Base-by-base conservation (phyloP, 2,329 filamentous ascomycete genomes). In the Penicillium sclerotigenum region DNA sequence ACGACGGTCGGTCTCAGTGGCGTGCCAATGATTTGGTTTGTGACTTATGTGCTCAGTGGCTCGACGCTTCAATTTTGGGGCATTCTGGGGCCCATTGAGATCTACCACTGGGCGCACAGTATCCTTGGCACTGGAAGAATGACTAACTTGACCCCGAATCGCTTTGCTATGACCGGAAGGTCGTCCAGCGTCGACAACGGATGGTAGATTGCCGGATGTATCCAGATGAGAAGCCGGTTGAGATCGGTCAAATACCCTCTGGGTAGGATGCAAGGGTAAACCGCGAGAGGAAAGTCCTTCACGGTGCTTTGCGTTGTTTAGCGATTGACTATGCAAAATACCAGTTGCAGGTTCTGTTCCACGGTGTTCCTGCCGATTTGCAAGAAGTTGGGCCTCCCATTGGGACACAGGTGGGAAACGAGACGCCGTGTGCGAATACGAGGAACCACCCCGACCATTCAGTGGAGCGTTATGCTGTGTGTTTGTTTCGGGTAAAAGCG, bases 381-480 rank as follows among this genome's bases (percentile, higher is more conserved):
- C 65, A 28, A 72, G 47, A 31, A 70, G 60, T 42, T 71, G 71
- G 7, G 72, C 72, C 51, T 74, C 72, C n/a, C 69, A 52, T 43
- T 75, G 72, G 26, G 71, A 75, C 24, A 75, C 67, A 29, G 72
- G 72, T 26, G 72, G 72, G 50, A 74, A 75, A 10, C 64, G 68
- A 22, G 58, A 57, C 43, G 67, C 61, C 20, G 63, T 58, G 16
- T 60, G 63, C 18, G 68, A 60, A 50, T 56, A 57, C 6, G 62
- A 56, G 16, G 67, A 54, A 47, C 54, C 38, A 11, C 59, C 59
- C 26, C 60, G 59, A 13, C 51, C 34, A 36, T 40, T 36, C 18
- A 42, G 47, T 24, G 40, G 33, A 11, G 33, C 18, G 3, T 34
- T 45, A 33, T 48, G 52, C 16, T 46, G 53, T 22, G 34, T n/a